Conservation (phyloP, 169 alveolate genomes). For the Plasmodium blacklocki region DNA sequence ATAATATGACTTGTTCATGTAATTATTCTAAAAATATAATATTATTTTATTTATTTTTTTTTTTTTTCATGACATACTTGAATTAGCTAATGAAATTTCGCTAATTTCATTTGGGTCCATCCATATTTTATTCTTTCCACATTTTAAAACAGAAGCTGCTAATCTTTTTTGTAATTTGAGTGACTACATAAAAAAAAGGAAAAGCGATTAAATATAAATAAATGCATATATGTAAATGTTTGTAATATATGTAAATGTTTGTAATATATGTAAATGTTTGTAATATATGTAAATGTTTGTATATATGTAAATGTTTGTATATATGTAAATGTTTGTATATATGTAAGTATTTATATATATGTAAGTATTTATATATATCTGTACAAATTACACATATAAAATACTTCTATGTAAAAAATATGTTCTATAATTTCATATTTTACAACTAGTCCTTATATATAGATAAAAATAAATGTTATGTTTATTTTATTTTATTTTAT, state of each 20-base stretch:
- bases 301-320: background rate
- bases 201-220: background rate
- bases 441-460: too few species aligned
- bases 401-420: too few species aligned
- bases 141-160: slow-evolving; percentile 97
- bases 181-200: slow-evolving; percentile 80
- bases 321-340: background rate
- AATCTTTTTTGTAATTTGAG: slow-evolving; percentile 96
- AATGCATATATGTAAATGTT: background rate
- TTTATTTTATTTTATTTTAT: too few species aligned
- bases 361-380: background rate
- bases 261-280: background rate
- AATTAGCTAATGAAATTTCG: slow-evolving; percentile 98
- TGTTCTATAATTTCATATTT: too few species aligned
- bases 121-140: slow-evolving; percentile 98
- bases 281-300: background rate
- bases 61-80: slow-evolving; percentile 88
- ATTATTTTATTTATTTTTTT: background rate
- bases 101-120: slow-evolving; percentile 98
- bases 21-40: background rate
- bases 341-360: background rate
- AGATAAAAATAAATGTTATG: too few species aligned
- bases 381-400: background rate
- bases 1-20: background rate
- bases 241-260: background rate